Conservation (phyloP, 2,329 filamentous ascomycete species). For the Capronia epimyces region DNA sequence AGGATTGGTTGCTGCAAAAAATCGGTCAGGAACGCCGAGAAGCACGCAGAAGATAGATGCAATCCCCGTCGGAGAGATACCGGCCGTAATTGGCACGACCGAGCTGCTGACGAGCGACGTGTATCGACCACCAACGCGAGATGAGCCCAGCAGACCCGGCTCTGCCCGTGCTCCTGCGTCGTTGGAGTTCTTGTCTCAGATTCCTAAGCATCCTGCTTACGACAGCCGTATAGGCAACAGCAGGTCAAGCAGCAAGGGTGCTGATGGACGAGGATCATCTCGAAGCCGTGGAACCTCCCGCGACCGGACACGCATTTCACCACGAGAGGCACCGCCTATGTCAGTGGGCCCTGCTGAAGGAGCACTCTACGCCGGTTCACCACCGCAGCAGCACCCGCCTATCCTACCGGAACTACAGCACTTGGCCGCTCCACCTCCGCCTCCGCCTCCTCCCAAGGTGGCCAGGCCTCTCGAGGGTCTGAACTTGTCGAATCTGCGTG, state of each 20-base stretch:
- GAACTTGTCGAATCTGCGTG: conserved; percentile 31
- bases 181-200: conserved; percentile 20
- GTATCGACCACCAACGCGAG: conserved; percentile 35
- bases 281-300: conserved; percentile 46
- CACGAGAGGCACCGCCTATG: conserved; percentile 10
- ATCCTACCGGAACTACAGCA: conserved; percentile 59
- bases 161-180: conserved; percentile 17
- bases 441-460: conserved; percentile 35
- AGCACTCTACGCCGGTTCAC: conserved; percentile 16
- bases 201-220: conserved; percentile 28
- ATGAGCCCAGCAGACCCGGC: conserved; percentile 17
- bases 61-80: conserved; percentile 51
- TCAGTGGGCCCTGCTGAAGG: conserved; percentile 12
- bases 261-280: conserved; percentile 45
- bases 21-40: conserved; percentile 79
- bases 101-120: conserved; percentile 36
- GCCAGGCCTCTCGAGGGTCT: conserved; percentile 30
- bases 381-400: conserved; percentile 37
- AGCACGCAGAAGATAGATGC: conserved; percentile 63
- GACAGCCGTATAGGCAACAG: conserved; percentile 32
- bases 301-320: conserved; percentile 26
- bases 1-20: conserved; percentile 2
- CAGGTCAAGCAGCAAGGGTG: conserved; percentile 39
- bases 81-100: conserved; percentile 49
- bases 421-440: conserved; percentile 50